Conservation (phyloP, 768 basidiomycete species). For the Sarcodon aspratus region DNA sequence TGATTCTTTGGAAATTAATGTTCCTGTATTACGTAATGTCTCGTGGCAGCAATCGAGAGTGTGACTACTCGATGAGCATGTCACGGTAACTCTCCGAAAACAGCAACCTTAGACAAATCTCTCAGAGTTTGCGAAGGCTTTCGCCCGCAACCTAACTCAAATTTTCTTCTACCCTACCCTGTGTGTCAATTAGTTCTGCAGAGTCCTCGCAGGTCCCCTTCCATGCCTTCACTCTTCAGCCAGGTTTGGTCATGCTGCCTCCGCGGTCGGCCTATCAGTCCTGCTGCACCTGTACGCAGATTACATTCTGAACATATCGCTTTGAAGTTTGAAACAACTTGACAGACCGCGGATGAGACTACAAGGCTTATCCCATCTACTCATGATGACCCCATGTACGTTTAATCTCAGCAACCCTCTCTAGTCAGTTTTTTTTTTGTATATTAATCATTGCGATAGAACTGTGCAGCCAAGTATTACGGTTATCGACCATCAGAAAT, state of each 20-base stretch:
- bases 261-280: constrained; percentile 4
- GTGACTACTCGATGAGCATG: no score
- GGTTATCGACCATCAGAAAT: constrained; percentile 32
- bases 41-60: no score
- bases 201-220: not conserved
- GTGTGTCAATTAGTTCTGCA: no score
- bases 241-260: constrained; percentile 14
- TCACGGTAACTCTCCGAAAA: no score
- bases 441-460: not conserved
- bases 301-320: not conserved
- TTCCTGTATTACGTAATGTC: no score
- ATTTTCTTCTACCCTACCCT: not conserved
- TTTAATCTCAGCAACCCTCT: not conserved
- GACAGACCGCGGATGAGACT: constrained; percentile 12
- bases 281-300: not conserved
- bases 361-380: constrained; percentile 20
- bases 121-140: constrained; percentile 3
- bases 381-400: constrained; percentile 16
- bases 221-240: constrained; percentile 13
- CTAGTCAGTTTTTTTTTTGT: not conserved
- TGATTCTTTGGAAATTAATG: no score
- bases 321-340: not conserved
- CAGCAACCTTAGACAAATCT: constrained; percentile 1
- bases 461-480: not conserved
- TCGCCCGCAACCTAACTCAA: constrained; percentile 1